These are phyloP conservation scores for Austropuccinia psidii DNA, from an alignment of 1,284 basidiomycete genomes.

Conservation along the genomic window DNA sequence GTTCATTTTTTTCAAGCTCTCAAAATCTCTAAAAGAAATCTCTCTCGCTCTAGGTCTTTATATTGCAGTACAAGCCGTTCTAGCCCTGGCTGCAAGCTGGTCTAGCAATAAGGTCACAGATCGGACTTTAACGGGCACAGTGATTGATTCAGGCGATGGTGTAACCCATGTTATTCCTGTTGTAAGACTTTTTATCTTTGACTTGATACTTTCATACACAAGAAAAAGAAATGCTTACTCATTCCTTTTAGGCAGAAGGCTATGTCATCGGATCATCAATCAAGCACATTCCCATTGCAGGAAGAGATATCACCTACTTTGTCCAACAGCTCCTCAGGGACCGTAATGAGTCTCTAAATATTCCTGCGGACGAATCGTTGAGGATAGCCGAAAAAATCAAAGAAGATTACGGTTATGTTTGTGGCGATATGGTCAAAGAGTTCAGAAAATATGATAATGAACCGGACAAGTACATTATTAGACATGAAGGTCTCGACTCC, in stretches of 20 bases:
- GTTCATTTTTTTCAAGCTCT: not conserved
- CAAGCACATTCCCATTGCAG: slow-evolving; percentile 98
- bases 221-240: not conserved
- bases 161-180: slow-evolving; percentile 95
- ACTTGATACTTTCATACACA: not conserved
- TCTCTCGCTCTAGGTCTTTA: slow-evolving; percentile 60
- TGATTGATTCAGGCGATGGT: slow-evolving; percentile 98
- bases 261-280: slow-evolving; percentile 99
- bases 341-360: slow-evolving; percentile 77
- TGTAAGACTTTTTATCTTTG: slow-evolving; percentile 49
- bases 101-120: slow-evolving; percentile 84
- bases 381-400: slow-evolving; percentile 90
- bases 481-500: slow-evolving; percentile 84
- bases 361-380: slow-evolving; percentile 94
- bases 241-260: slow-evolving; percentile 64
- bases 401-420: slow-evolving; percentile 97
- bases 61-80: slow-evolving; percentile 96
- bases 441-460: slow-evolving; percentile 97
- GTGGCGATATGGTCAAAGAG: slow-evolving; percentile 98
- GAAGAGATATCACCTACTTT: slow-evolving; percentile 93
- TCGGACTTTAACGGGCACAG: slow-evolving; percentile 85
- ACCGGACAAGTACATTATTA: slow-evolving; percentile 90
- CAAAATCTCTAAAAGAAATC: not conserved
- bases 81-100: slow-evolving; percentile 98
- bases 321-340: slow-evolving; percentile 94